Evolutionary conservation across 495 filamentous ascomycete genomes (phyloP).

Genomic region (Hypomontagnella monticulosa): DNA sequence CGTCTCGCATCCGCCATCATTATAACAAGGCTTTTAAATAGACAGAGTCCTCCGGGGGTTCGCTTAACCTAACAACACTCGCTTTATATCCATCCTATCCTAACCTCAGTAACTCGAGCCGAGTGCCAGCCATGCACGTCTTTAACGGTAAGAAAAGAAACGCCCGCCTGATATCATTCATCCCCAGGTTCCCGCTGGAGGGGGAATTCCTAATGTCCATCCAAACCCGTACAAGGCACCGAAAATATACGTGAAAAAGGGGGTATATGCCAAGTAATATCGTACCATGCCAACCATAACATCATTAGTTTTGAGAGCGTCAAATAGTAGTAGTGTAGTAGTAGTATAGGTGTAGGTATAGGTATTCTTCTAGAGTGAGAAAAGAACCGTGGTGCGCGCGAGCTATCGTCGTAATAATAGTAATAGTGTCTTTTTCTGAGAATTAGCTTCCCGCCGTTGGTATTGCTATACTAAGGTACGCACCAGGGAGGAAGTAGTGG

Average conservation of each 20-base stretch:
- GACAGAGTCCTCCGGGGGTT: too few species aligned
- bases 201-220: constrained; percentile 2
- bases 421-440: background rate
- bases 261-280: constrained; percentile 40
- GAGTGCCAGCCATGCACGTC: background rate
- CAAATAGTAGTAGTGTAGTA: constrained; percentile 1
- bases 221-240: constrained; percentile 6
- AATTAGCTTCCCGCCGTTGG: background rate
- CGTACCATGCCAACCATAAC: constrained; percentile 36
- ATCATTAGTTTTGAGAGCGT: constrained; percentile 21
- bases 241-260: constrained; percentile 13
- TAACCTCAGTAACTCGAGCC: constrained; percentile 4
- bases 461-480: background rate
- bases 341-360: constrained; percentile 2
- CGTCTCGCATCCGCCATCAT: background rate
- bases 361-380: constrained; percentile 1
- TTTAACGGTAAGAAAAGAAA: constrained; percentile 1
- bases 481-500: background rate
- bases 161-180: constrained; percentile 11
- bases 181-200: constrained; percentile 9
- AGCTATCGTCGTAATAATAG: background rate
- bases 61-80: too few species aligned
- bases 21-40: background rate
- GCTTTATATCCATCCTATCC: background rate
- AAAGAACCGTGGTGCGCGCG: constrained; percentile 1